Base-by-base conservation (phyloP, 805 yeast genomes). In the Saccharomyces kudriavzevii region DNA sequence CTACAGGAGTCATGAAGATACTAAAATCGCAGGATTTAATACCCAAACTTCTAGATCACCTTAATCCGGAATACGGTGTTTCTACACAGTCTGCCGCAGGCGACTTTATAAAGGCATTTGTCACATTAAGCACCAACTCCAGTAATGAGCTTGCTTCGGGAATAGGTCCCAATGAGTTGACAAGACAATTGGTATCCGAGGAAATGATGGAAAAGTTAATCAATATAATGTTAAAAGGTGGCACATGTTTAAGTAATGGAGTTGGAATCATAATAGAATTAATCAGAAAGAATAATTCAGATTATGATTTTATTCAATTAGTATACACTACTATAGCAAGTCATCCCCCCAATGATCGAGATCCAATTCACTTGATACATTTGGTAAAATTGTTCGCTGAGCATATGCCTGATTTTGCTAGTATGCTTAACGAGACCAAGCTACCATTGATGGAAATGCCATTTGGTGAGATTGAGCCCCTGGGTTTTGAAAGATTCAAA, bases 241-340 rank as follows among this genome's bases (percentile, higher is more conserved):
- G 96, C 47, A 84, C 90, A 35, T 96, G 96, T 1, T 77, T 92
- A 59, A 85, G 92, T 31, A 91, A 91, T 61, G 95, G 96, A 62
- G 98, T 92, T 28, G 95, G 97, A 4, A 89, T 92, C 20, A 82
- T 92, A 26, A 92, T 92, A 61, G 99, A 92, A 70, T 81, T 94
- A 46, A 92, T 94, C 56, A 80, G 99, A 62, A 92, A 92, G 67
- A 92, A 92, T 67, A 94, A 92, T 67, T 89, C 96, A 0, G 98
- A 92, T 69, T 92, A 92, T 69, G 99, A 92, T 70, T 78, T 83
- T 49, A 86, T 88, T 50, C 94, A 95, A 54, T 94, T 95, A 24
- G 73, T 87, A 60, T 85, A 84, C 69, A 84, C 87, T 47, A 83
- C 94, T 0, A 70, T 87, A 58, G 94, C 89, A 54, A 83, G 91